Evolutionary conservation across 352 stramenopile genomes (phyloP).

Genomic region (Phytophthora foliorum): DNA sequence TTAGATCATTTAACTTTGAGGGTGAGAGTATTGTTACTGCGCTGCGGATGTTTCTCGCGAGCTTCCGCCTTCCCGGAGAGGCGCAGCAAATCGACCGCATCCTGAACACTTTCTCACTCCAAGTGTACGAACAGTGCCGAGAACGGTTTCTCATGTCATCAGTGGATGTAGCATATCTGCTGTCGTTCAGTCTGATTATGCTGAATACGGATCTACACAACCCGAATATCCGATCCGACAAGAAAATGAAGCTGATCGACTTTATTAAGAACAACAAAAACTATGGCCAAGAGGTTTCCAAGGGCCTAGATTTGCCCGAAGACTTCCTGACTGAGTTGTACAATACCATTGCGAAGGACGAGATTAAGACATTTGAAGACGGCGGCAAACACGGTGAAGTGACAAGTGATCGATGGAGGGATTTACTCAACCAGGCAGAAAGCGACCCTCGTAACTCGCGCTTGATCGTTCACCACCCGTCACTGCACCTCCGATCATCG

Average conservation of each 20-base stretch:
- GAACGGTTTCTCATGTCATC: slow-evolving; percentile 89
- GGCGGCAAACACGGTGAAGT: slow-evolving; percentile 81
- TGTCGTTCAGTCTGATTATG: slow-evolving; percentile 93
- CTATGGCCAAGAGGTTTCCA: slow-evolving; percentile 89
- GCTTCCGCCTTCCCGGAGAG: slow-evolving; percentile 87
- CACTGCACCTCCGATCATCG: slow-evolving; percentile 34
- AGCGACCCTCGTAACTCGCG: slow-evolving; percentile 65
- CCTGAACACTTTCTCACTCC: slow-evolving; percentile 86
- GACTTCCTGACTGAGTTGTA: slow-evolving; percentile 85
- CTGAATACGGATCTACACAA: slow-evolving; percentile 92
- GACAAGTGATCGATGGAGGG: slow-evolving; percentile 83
- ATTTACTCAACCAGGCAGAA: slow-evolving; percentile 80
- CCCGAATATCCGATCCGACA: slow-evolving; percentile 82
- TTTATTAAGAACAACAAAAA: slow-evolving; percentile 94
- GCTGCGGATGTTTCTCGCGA: slow-evolving; percentile 86
- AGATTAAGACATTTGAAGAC: slow-evolving; percentile 89
- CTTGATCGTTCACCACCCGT: slow-evolving; percentile 67
- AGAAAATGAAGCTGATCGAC: slow-evolving; percentile 89
- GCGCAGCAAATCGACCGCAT: slow-evolving; percentile 92
- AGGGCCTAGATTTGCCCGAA: slow-evolving; percentile 68
- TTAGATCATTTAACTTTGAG: slow-evolving; percentile 87
- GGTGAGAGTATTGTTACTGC: slow-evolving; percentile 76
- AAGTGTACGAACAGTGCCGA: slow-evolving; percentile 88
- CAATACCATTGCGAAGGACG: slow-evolving; percentile 72
- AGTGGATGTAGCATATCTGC: slow-evolving; percentile 89